Percentiles rank a stretch among this genome's conserved stretches.
phyloP scores from a whole-genome alignment of 2,329 filamentous ascomycete genomes.

The Incumbomyces lentus region DNA sequence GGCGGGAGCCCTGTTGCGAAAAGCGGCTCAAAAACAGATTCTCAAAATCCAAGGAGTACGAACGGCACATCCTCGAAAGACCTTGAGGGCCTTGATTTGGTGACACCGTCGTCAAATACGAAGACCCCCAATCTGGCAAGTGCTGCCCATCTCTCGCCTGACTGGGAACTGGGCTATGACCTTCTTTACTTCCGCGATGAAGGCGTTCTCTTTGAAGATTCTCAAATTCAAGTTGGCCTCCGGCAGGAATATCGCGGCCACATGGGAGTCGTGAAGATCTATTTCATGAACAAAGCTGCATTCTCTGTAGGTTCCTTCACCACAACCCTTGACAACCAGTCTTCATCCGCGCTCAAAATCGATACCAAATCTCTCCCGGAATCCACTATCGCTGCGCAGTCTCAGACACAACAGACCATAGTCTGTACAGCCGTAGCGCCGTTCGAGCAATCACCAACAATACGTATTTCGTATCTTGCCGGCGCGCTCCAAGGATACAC shows the following conservation, averaged over 20 bases:
- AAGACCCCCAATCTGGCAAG: conserved; percentile 76
- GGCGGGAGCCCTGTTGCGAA: conserved; percentile 27
- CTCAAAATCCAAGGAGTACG: conserved; percentile 16
- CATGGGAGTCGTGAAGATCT: conserved; percentile 87
- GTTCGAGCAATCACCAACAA: conserved; percentile 77
- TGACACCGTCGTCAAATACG: conserved; percentile 43
- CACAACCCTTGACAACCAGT: conserved; percentile 72
- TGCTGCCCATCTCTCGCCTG: conserved; percentile 82
- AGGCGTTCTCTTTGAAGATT: conserved; percentile 88
- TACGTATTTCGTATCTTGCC: conserved; percentile 87
- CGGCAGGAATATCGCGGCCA: conserved; percentile 92
- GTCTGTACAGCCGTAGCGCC: conserved; percentile 82
- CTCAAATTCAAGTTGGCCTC: conserved; percentile 82
- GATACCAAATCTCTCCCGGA: conserved; percentile 86
- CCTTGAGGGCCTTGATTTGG: conserved; percentile 71
- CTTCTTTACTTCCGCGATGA: conserved; percentile 68
- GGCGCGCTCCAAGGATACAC: conserved; percentile 89
- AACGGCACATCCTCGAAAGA: conserved; percentile 47
- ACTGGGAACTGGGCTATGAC: conserved; percentile 87
- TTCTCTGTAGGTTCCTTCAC: conserved; percentile 82
- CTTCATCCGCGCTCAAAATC: conserved; percentile 60
- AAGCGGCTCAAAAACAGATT: conserved; percentile 31
- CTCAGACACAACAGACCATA: conserved; percentile 83
- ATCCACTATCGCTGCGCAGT: conserved; percentile 60
- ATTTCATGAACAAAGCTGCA: conserved; percentile 90